Base-by-base conservation (phyloP, 1,284 basidiomycete species). In the Trichosporon sp. region DNA sequence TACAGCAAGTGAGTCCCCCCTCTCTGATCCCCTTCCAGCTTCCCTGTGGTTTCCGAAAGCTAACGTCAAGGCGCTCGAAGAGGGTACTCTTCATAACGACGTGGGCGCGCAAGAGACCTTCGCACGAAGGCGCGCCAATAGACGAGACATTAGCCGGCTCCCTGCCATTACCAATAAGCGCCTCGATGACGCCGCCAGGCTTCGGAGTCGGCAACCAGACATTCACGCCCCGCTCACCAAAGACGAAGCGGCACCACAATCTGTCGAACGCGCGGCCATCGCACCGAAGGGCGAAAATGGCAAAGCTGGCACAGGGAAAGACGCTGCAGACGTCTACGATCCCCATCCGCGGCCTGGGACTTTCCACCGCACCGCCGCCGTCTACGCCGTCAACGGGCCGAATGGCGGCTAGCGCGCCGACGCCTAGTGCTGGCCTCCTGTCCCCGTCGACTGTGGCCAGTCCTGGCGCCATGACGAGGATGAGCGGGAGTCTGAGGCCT, bases 61-160 rank as follows among this genome's bases (percentile, higher is more conserved):
- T 44, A 29, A 56, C 60, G 56, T 32, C 19, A 57, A 79, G 79
- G 60, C 77, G 78, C 77, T 82, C 88, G 81, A 98, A 96, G 83
- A 87, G 95, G 21, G 88, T 99, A 72, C 80, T 99, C 58, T 98
- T 96, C 79, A 86, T 97, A 65, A 91, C 92, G 0, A 88, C 93
- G 7, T 97, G 93, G 92, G 91, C 92, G n/a, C 86, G 89, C 37
- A 89, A 90, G 60, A 73, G 76, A 33, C 66, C 72, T 0, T 65
- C 64, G 21, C 61, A 66, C 19, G 63, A 68, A 13, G 54, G 59
- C 2, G 46, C 61, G 1, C 61, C 67, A 11, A 61, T 60, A n/a
- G 69, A 69, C 44, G 56, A 67, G 14, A 61, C 66, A 49, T 60
- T 63, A 29, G 29, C 52, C 8, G 64, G 59, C 8, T 64, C 61